Conservation (phyloP, 2,329 filamentous ascomycete genomes). For the Coleophoma crateriformis region DNA sequence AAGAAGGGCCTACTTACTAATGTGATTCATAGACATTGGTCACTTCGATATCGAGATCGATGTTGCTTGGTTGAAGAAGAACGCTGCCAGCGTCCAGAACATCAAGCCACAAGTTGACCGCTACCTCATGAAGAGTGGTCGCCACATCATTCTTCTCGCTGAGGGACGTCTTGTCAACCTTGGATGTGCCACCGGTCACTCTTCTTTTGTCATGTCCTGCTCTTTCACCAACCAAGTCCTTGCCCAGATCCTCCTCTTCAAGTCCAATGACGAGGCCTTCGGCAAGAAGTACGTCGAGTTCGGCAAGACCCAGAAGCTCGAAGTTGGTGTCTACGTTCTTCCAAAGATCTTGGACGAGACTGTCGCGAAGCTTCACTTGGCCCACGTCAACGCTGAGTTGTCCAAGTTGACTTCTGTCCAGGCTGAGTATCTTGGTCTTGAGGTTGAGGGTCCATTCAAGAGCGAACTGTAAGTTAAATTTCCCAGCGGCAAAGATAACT, state of each 20-base stretch:
- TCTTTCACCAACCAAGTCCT: conserved; percentile 99
- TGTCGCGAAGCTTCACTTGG: conserved; percentile 89
- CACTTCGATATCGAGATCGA: conserved; percentile 99
- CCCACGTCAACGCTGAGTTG: conserved; percentile 92
- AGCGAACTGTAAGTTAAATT: conserved; percentile 66
- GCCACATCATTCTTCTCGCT: conserved; percentile 96
- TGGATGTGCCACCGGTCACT: conserved; percentile 98
- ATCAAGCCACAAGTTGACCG: conserved; percentile 99
- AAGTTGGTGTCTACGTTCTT: conserved; percentile 88
- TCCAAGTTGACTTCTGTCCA: conserved; percentile 79
- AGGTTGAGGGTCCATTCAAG: conserved; percentile 91
- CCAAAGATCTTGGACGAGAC: conserved; percentile 99
- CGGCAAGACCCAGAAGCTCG: conserved; percentile 84
- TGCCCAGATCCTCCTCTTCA: conserved; percentile 97
- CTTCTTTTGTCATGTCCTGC: conserved; percentile 99
- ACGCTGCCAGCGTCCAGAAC: conserved; percentile 88
- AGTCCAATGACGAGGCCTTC: conserved; percentile 82
- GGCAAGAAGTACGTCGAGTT: conserved; percentile 95
- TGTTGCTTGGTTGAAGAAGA: conserved; percentile 98
- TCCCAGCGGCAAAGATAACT: background rate
- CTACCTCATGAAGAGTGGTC: conserved; percentile 88
- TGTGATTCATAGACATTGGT: conserved; percentile 67
- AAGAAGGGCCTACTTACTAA: conserved; percentile 7
- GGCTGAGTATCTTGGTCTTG: conserved; percentile 90
- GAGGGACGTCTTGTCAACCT: conserved; percentile 99